Conservation (phyloP, 2,329 filamentous ascomycete genomes). For the Ophiostoma piceae region DNA sequence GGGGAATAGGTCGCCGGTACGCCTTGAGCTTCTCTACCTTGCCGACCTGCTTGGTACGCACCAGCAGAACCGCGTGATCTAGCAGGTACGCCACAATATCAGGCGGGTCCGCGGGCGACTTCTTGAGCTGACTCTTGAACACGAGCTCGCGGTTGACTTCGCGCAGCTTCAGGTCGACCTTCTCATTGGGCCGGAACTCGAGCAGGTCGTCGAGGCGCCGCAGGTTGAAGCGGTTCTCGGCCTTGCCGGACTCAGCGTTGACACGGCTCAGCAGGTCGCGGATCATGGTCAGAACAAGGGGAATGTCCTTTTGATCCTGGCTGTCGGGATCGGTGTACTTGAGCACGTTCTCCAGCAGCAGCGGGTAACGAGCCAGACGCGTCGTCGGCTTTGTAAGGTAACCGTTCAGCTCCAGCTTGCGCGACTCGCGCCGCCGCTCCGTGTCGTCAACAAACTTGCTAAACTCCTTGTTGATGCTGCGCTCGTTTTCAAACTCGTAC, state of each 20-base stretch:
- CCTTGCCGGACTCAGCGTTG: slow-evolving; percentile 92
- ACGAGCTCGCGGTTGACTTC: slow-evolving; percentile 90
- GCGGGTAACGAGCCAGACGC: slow-evolving; percentile 84
- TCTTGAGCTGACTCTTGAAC: slow-evolving; percentile 92
- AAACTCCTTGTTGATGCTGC: slow-evolving; percentile 77
- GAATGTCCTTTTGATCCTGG: slow-evolving; percentile 85
- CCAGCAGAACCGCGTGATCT: slow-evolving; percentile 88
- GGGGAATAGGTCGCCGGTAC: slow-evolving; percentile 84
- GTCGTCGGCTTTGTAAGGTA: slow-evolving; percentile 98
- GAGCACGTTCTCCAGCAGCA: slow-evolving; percentile 82
- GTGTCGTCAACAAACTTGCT: slow-evolving; percentile 93
- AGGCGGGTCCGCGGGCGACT: slow-evolving; percentile 76
- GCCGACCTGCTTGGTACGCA: slow-evolving; percentile 83
- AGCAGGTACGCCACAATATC: slow-evolving; percentile 95
- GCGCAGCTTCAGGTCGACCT: slow-evolving; percentile 87
- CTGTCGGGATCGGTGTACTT: slow-evolving; percentile 89
- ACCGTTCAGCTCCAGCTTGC: slow-evolving; percentile 93
- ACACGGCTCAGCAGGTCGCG: slow-evolving; percentile 81
- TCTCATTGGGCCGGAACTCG: slow-evolving; percentile 83
- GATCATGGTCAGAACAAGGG: slow-evolving; percentile 80
- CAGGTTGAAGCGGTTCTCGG: slow-evolving; percentile 95
- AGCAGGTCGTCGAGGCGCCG: slow-evolving; percentile 87
- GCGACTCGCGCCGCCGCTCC: slow-evolving; percentile 89
- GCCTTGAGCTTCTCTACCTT: slow-evolving; percentile 94
- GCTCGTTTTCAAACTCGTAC: slow-evolving; percentile 96